Percentiles rank a stretch among this genome's conserved stretches.
Evolutionary conservation across 495 filamentous ascomycete genomes (phyloP).

Genomic region (Neurospora sp.): DNA sequence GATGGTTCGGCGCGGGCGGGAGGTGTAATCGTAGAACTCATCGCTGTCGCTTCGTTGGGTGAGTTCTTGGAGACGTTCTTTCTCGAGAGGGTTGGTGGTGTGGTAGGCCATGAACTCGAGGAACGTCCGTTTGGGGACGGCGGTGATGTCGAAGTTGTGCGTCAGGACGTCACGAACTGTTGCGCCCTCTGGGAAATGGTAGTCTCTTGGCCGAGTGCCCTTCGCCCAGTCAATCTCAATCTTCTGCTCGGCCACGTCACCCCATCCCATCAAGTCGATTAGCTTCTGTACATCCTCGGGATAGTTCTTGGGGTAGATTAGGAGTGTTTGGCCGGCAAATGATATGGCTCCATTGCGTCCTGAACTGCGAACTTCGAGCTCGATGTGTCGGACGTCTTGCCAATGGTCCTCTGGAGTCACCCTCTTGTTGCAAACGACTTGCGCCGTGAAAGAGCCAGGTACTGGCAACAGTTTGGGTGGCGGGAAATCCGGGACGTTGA

Average conservation of each 20-base stretch:
- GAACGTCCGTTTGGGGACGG: slow-evolving; percentile 81
- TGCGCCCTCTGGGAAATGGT: background rate
- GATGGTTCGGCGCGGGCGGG: slow-evolving; percentile 81
- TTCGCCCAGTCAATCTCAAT: background rate
- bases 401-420: slow-evolving; percentile 70
- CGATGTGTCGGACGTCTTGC: slow-evolving; percentile 62
- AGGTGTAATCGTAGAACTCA: slow-evolving; percentile 92
- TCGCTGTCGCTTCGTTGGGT: slow-evolving; percentile 65
- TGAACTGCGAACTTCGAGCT: background rate
- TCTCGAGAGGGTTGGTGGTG: slow-evolving; percentile 59
- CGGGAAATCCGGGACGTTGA: slow-evolving; percentile 13
- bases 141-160: slow-evolving; percentile 77
- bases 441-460: slow-evolving; percentile 34
- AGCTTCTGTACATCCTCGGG: slow-evolving; percentile 64
- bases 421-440: slow-evolving; percentile 50
- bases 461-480: slow-evolving; percentile 44
- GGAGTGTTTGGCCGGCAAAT: slow-evolving; percentile 63
- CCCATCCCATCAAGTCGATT: slow-evolving; percentile 69
- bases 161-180: slow-evolving; percentile 70
- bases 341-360: background rate
- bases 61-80: slow-evolving; percentile 76
- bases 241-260: slow-evolving; percentile 48
- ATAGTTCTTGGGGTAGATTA: slow-evolving; percentile 81
- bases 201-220: background rate
- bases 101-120: slow-evolving; percentile 66